These are phyloP conservation scores for Leptographium galeiforme DNA, from an alignment of 2,329 filamentous ascomycete genomes.

Conservation along the genomic window DNA sequence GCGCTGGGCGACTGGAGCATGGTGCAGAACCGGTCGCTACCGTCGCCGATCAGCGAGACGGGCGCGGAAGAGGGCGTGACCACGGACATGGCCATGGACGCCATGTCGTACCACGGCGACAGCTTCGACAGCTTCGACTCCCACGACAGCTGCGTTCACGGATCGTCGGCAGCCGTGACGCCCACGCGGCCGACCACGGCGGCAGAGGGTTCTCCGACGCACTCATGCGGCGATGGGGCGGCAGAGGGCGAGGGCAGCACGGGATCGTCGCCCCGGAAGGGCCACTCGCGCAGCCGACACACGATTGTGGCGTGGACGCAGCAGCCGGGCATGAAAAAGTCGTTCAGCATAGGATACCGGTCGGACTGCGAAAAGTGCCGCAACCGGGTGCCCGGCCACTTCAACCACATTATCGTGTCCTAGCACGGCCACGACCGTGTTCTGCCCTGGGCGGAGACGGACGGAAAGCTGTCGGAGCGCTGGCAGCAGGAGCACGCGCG, in stretches of 20 bases:
- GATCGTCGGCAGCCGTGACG: constrained; percentile 3
- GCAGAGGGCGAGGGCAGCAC: constrained; percentile 2
- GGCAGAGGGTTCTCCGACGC: background rate
- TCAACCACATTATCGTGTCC: constrained; percentile 63
- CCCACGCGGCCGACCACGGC: background rate
- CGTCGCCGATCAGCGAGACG: constrained; percentile 46
- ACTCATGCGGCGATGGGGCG: background rate
- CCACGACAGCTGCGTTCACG: background rate
- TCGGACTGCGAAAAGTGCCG: constrained; percentile 68
- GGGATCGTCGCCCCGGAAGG: constrained; percentile 32
- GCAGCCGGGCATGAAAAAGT: constrained; percentile 52
- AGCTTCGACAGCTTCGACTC: too few relatives aligned
- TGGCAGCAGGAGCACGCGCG: background rate
- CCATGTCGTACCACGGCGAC: constrained; percentile 9
- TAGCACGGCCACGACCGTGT: constrained; percentile 20
- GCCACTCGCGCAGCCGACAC: constrained; percentile 45
- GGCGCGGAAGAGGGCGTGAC: constrained; percentile 31
- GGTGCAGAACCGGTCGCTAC: constrained; percentile 38
- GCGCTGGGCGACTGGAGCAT: constrained; percentile 34
- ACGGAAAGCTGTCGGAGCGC: background rate
- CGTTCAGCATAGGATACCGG: constrained; percentile 66
- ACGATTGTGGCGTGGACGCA: constrained; percentile 48
- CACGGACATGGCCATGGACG: constrained; percentile 26
- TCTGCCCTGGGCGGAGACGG: background rate
- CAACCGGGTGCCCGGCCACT: constrained; percentile 62